Evolutionary conservation across 352 stramenopile species (phyloP).

Genomic region (Pythium diclinum): DNA sequence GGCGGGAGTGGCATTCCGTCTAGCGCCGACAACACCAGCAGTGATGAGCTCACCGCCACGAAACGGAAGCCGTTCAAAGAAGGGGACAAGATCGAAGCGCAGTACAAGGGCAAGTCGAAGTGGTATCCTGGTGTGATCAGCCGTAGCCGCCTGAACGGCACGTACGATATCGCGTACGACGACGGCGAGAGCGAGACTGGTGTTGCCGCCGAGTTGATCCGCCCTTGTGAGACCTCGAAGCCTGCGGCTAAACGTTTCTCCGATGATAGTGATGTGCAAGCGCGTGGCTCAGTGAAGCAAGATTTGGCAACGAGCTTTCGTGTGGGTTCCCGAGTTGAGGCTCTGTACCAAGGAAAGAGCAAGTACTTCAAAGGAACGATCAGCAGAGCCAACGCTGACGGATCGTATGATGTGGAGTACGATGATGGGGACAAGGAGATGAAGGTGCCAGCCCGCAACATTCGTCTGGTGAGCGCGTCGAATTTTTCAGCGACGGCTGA

Average conservation of each 20-base stretch:
- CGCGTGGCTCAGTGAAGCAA: neutral
- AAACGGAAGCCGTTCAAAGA: too few species aligned
- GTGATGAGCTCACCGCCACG: too few species aligned
- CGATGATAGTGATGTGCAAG: slow-evolving; percentile 3
- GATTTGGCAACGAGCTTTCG: slow-evolving; percentile 8
- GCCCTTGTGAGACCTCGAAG: slow-evolving; percentile 9
- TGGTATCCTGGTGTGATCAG: slow-evolving; percentile 55
- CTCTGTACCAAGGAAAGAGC: slow-evolving; percentile 44
- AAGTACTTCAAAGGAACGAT: slow-evolving; percentile 60
- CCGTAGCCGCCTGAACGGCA: slow-evolving; percentile 47
- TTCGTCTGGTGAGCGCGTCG: slow-evolving; percentile 19
- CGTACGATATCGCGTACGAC: slow-evolving; percentile 70
- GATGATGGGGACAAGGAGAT: slow-evolving; percentile 74
- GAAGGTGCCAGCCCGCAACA: slow-evolving; percentile 25
- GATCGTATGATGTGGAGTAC: slow-evolving; percentile 70
- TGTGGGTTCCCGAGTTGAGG: slow-evolving; percentile 15
- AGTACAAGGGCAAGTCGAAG: slow-evolving; percentile 46
- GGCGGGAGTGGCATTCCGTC: too few species aligned
- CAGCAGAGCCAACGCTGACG: slow-evolving; percentile 32
- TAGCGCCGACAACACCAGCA: too few species aligned
- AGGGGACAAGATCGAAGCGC: slow-evolving; percentile 43
- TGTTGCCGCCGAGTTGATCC: slow-evolving; percentile 26
- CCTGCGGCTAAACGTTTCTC: neutral
- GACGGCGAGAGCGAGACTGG: slow-evolving; percentile 61
- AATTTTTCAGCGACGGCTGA: slow-evolving; percentile 32